Percentiles rank a stretch among this genome's conserved stretches.
phyloP scores from a whole-genome alignment of 441 rosid genomes.

The Pelargonium hybrid region DNA sequence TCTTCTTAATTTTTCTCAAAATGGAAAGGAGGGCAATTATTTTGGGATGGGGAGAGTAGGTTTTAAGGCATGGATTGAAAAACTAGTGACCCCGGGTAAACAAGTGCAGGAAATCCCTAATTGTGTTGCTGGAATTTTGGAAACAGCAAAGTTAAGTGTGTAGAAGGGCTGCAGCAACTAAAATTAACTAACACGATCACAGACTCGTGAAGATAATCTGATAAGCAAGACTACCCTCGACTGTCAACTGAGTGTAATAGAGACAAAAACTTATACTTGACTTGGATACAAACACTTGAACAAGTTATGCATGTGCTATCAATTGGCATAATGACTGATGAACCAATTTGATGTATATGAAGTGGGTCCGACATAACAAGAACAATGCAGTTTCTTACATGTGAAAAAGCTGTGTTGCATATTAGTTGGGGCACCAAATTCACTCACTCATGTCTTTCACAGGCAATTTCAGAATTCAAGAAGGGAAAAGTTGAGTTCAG shows the following conservation, averaged over 20 bases:
- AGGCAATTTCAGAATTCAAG: conserved; percentile 96
- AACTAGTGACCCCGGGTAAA: too few relatives aligned
- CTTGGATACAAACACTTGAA: background rate
- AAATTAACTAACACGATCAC: background rate
- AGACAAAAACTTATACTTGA: background rate
- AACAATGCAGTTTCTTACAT: background rate
- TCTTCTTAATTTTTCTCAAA: too few relatives aligned
- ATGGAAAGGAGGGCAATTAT: too few relatives aligned
- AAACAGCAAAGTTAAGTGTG: too few relatives aligned
- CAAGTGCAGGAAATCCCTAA: background rate
- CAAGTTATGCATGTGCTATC: background rate
- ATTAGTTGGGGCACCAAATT: background rate
- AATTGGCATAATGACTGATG: background rate
- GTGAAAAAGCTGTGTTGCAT: too few relatives aligned
- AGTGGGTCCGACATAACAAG: background rate
- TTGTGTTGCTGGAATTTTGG: background rate
- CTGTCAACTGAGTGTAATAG: background rate
- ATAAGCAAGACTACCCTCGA: background rate
- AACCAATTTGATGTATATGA: background rate
- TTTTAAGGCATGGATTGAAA: too few relatives aligned
- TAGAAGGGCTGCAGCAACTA: too few relatives aligned
- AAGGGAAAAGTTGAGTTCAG: conserved; percentile 88
- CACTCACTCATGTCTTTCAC: conserved; percentile 17
- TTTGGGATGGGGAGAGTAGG: too few relatives aligned
- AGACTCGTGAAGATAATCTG: background rate